Base-by-base conservation (phyloP, 2,329 filamentous ascomycete species). In the Cladophialophora exuberans region DNA sequence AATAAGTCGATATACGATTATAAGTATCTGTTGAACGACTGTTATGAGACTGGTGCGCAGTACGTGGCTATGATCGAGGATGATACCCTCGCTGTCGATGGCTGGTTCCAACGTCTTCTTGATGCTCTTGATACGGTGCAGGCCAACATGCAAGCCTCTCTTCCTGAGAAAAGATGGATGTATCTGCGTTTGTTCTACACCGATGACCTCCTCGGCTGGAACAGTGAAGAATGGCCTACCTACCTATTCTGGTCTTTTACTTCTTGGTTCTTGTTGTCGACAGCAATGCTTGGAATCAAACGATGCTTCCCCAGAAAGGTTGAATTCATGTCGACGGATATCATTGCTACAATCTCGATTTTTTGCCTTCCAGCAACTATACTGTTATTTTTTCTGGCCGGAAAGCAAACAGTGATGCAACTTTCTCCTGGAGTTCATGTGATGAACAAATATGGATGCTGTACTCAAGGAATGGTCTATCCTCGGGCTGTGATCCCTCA, bases 101-200 rank as follows among this genome's bases (percentile, higher is more conserved):
- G 76, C 10, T 79, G 77, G 76, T 77, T 73, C 58, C 66, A 73
- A 43, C 70, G 74, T 3, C 73, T 72, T 0, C 64, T 72, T 33
- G 56, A 66, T 4, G 75, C 70, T 0, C 60, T 77, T 26, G 58
- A 66, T 15, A 57, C 64, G 30, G 69, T 69, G 3, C 69, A 75
- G 52, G 31, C 60, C 60, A 43, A 63, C 62, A n/a, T 66, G 65
- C 64, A 45, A 58, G 62, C 43, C 10, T 23, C 20, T n/a, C 26
- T 11, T 38, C 30, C 36, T 10, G 56, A 23, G 22, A 26, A 48
- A 28, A 41, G 9, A 23, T 72, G 71, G 60, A 64, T 76, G 5
- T 77, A 78, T 60, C 66, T 78, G 15, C 73, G 75, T 2, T 66
- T 79, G 10, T 78, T 79, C 65, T 77, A 76, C 54, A 76, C 73